These are phyloP conservation scores for Didymella glomerata DNA, from an alignment of 2,329 filamentous ascomycete genomes.

Conservation along the genomic window DNA sequence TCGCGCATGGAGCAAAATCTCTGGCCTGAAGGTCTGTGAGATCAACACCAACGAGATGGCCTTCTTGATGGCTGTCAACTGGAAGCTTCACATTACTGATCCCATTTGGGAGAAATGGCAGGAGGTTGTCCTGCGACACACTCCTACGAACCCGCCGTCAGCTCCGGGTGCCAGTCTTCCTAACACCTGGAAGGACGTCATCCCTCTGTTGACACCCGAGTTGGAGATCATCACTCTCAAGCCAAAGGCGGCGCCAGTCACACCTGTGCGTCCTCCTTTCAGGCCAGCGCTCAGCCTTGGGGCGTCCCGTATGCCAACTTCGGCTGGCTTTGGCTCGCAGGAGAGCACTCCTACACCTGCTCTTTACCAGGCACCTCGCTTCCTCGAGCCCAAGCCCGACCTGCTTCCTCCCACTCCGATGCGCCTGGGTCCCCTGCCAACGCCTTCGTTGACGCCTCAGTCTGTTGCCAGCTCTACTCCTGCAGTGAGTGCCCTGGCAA, in stretches of 20 bases:
- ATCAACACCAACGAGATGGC: constrained; percentile 97
- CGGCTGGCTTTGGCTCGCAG: constrained; percentile 46
- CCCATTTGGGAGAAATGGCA: constrained; percentile 91
- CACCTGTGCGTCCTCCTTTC: constrained; percentile 37
- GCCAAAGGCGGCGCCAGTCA: constrained; percentile 44
- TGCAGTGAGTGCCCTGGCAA: constrained; percentile 65
- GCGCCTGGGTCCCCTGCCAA: constrained; percentile 65
- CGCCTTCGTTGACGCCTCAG: constrained; percentile 69
- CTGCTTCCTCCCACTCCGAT: constrained; percentile 62
- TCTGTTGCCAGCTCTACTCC: constrained; percentile 63
- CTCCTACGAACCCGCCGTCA: constrained; percentile 63
- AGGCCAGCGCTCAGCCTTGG: constrained; percentile 37
- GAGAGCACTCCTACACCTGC: constrained; percentile 56
- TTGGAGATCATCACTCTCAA: constrained; percentile 59
- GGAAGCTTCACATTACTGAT: constrained; percentile 94
- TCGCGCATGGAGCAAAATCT: constrained; percentile 98
- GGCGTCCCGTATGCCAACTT: constrained; percentile 34
- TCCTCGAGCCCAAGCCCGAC: constrained; percentile 61
- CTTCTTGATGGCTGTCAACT: constrained; percentile 88
- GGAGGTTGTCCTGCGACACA: constrained; percentile 86
- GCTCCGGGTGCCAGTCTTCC: constrained; percentile 49
- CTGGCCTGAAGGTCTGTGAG: constrained; percentile 88
- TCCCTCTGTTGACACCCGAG: constrained; percentile 66
- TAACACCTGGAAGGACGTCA: constrained; percentile 58
- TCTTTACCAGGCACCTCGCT: constrained; percentile 55